Evolutionary conservation across 1,139 yeast species (phyloP).

Genomic region (Scheffersomyces lignicola): DNA sequence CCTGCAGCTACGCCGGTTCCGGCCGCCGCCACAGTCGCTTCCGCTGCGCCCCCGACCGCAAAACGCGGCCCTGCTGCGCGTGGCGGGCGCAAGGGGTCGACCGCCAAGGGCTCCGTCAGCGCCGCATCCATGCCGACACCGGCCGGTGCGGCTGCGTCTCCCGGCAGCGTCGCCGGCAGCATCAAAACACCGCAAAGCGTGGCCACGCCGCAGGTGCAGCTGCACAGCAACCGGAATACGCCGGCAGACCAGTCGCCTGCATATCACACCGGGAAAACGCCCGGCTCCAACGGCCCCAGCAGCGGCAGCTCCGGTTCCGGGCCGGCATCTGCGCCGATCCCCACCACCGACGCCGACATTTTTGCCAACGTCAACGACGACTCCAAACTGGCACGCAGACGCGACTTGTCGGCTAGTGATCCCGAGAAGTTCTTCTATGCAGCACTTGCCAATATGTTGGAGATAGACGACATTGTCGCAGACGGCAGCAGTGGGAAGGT

Average conservation of each 20-base stretch:
- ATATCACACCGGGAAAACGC: conserved; percentile 14
- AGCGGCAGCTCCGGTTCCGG: conserved; percentile 11
- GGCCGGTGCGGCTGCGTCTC: conserved; percentile 38
- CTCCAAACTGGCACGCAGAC: conserved; percentile 39
- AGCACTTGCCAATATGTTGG: conserved; percentile 51
- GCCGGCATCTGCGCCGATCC: conserved; percentile 11
- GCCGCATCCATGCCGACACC: conserved; percentile 32
- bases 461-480: conserved; percentile 41
- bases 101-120: conserved; percentile 24
- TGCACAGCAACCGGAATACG: conserved; percentile 43
- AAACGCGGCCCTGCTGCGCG: conserved; percentile 6
- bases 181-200: conserved; percentile 49
- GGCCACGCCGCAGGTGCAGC: conserved; percentile 41
- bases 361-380: conserved; percentile 32
- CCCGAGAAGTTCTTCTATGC: conserved; percentile 54
- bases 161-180: conserved; percentile 37
- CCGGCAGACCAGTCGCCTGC: conserved; percentile 43
- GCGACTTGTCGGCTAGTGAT: conserved; percentile 46
- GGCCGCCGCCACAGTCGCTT: conserved; percentile 15
- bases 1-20: conserved; percentile 24
- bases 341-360: conserved; percentile 27
- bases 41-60: conserved; percentile 11
- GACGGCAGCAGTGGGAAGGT: conserved; percentile 11
- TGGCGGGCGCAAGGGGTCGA: conserved; percentile 29
- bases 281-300: conserved; percentile 11